These are phyloP conservation scores for Amanita phalloides DNA, from an alignment of 768 basidiomycete genomes.

Conservation along the genomic window DNA sequence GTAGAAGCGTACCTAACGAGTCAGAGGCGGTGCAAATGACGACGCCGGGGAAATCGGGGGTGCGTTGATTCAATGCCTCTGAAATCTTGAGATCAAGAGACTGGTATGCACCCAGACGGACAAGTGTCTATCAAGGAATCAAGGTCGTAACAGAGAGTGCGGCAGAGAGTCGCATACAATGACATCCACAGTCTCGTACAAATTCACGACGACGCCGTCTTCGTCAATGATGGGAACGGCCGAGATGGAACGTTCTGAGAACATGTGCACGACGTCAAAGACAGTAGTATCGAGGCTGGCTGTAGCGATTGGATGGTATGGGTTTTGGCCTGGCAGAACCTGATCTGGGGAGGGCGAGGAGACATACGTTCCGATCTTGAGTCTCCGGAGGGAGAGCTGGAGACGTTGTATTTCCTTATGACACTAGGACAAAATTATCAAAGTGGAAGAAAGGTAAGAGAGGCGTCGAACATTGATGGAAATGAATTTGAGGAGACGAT, in stretches of 20 bases:
- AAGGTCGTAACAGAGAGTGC: background rate
- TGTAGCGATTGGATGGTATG: slow-evolving; percentile 85
- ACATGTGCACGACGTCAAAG: slow-evolving; percentile 98
- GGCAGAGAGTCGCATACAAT: slow-evolving; percentile 53
- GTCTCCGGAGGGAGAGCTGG: slow-evolving; percentile 68
- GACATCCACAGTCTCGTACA: slow-evolving; percentile 99
- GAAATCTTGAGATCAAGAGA: slow-evolving; percentile 91
- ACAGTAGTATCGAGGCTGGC: slow-evolving; percentile 87
- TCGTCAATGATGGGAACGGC: slow-evolving; percentile 95
- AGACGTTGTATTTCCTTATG: slow-evolving; percentile 74
- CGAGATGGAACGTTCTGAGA: slow-evolving; percentile 89
- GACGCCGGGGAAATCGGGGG: slow-evolving; percentile 93
- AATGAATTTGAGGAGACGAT: slow-evolving; percentile 96
- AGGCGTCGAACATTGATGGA: slow-evolving; percentile 72
- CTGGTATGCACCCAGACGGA: slow-evolving; percentile 89
- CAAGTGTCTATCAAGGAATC: slow-evolving; percentile 62
- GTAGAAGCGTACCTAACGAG: slow-evolving; percentile 81
- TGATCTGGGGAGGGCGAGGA: slow-evolving; percentile 36
- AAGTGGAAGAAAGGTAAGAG: background rate
- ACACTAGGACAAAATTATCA: slow-evolving; percentile 42
- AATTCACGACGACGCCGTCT: slow-evolving; percentile 85
- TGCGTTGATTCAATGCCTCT: slow-evolving; percentile 85
- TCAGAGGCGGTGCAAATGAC: slow-evolving; percentile 92
- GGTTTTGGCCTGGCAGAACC: slow-evolving; percentile 44
- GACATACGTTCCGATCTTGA: slow-evolving; percentile 93